A percentile compares a stretch with the other conserved stretches of the same genome.
Conservation (phyloP, 2,329 filamentous ascomycete species). For the Sporothrix globosa region DNA sequence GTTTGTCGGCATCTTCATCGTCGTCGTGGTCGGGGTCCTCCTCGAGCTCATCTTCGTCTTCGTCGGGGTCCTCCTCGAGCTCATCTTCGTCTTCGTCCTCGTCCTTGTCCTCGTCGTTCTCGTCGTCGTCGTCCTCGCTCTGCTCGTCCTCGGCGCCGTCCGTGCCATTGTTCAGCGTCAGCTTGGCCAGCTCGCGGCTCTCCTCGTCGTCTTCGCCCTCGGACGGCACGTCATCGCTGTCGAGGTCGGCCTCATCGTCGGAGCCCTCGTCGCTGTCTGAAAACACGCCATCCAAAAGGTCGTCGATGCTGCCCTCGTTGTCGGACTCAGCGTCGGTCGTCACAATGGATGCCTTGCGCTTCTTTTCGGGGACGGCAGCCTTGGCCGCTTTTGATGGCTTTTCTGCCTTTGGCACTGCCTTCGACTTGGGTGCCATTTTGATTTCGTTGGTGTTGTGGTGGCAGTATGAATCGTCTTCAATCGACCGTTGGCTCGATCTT, state of each 20-base stretch:
- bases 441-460: neutral
- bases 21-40: constrained; percentile 38
- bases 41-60: neutral
- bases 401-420: constrained; percentile 30
- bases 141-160: constrained; percentile 43
- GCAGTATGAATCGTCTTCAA: neutral
- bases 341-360: constrained; percentile 66
- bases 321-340: constrained; percentile 59
- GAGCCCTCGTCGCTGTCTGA: constrained; percentile 61
- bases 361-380: constrained; percentile 45
- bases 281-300: constrained; percentile 59
- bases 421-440: constrained; percentile 48
- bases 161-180: constrained; percentile 41
- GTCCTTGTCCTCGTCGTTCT: constrained; percentile 54
- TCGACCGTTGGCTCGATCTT: constrained; percentile 23
- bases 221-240: constrained; percentile 48
- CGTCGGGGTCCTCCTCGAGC: constrained; percentile 26
- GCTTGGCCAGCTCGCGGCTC: constrained; percentile 45
- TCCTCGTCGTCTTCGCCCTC: constrained; percentile 50
- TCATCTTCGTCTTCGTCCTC: constrained; percentile 42
- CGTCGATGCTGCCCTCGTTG: constrained; percentile 59
- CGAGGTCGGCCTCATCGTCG: constrained; percentile 52
- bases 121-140: constrained; percentile 58
- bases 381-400: constrained; percentile 40
- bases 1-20: constrained; percentile 47